Evolutionary conservation across 768 basidiomycete species (phyloP), one percentile per base, ranked within the genome.

Genomic region (Boletus patriciae): DNA sequence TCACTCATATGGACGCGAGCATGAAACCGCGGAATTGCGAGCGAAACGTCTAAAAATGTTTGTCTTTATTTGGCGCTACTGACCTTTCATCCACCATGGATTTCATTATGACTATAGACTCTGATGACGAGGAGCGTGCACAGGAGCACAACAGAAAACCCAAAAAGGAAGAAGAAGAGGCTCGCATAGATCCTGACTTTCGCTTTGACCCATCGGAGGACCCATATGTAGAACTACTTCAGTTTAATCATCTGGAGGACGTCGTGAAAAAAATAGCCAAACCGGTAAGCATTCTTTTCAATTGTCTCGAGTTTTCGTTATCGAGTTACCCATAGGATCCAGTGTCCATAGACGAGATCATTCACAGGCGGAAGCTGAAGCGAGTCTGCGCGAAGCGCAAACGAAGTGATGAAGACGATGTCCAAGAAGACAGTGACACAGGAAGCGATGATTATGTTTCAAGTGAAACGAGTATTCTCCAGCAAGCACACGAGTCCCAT

Each of bases 291-390:
- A 79, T 50, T 18, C 18, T 73, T 62, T 61, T 37, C 46, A 55
- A 50, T 31, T 37, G 4, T 8, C 49, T 27, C 33, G 33, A 21
- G 18, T 41, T 44, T 42, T 33, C 11, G 34, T 54, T 33, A 59
- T 37, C 58, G 52, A 50, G 61, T 41, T 50, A 37, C 38, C 56
- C 25, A 52, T 60, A 92, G 87, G 76, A 82, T 68, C 86, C 87
- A n/a, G 83, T 96, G 51, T 92, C 88, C 44, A 87, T 98, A 11
- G 90, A 96, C 70, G 92, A 96, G 66, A 95, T 98, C 58, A 95
- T 98, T 70, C 86, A 86, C 49, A 82, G 88, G 54, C 80, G 85
- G 65, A 81, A 77, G 66, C 64, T 85, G 55, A 61, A 71, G 60
- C 64, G 60, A 34, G 62, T 66, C 29, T 73, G 74, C 50, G 70